A percentile compares a stretch with the other conserved stretches of the same genome.
phyloP scores from a whole-genome alignment of 2,329 filamentous ascomycete genomes.

The Diaporthe humulicola region DNA sequence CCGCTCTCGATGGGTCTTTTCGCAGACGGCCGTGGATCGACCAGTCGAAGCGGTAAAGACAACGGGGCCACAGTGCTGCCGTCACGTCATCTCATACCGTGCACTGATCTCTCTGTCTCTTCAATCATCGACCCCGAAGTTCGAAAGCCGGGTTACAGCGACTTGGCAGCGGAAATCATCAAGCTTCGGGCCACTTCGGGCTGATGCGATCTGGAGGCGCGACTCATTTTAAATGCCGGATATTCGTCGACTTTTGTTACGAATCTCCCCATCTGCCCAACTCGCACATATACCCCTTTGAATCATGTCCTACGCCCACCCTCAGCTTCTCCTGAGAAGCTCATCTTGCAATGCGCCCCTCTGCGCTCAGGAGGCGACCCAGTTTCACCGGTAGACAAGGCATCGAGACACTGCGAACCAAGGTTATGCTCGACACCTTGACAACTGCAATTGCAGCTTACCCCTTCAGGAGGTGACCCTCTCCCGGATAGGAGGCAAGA shows the following conservation, averaged over 20 bases:
- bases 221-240: not conserved
- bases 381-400: slow-evolving; percentile 25
- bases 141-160: slow-evolving; percentile 5
- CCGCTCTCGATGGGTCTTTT: slow-evolving; percentile 34
- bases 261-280: not conserved
- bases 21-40: slow-evolving; percentile 26
- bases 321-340: not conserved
- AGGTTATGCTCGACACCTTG: not conserved
- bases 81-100: slow-evolving; percentile 18
- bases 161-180: not conserved
- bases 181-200: not conserved
- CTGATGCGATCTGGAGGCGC: slow-evolving; percentile 2
- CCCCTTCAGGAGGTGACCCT: slow-evolving; percentile 4
- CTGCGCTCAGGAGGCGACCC: slow-evolving; percentile 5
- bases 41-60: slow-evolving; percentile 37
- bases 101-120: slow-evolving; percentile 16
- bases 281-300: slow-evolving; percentile 18
- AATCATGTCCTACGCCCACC: slow-evolving; percentile 3
- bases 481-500: not conserved
- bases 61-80: slow-evolving; percentile 34
- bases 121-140: slow-evolving; percentile 4
- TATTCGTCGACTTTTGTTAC: not conserved
- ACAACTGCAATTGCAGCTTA: not conserved
- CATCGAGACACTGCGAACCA: slow-evolving; percentile 31
- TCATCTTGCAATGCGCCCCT: not conserved